These are phyloP conservation scores for Prunella vulgaris DNA, from an alignment of 257 asterid species.

Conservation along the genomic window DNA sequence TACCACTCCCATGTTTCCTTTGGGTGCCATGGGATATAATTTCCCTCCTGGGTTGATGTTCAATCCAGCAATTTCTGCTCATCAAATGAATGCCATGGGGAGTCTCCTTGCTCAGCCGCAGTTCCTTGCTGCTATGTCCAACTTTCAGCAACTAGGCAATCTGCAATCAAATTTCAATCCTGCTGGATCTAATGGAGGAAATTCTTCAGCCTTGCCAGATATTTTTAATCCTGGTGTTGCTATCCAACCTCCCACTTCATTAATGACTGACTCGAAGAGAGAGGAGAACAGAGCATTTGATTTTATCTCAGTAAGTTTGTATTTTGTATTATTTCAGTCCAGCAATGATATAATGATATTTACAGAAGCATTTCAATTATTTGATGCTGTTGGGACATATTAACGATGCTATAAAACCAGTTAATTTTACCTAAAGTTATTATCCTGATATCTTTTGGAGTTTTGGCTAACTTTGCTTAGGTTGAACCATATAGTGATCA, in stretches of 20 bases:
- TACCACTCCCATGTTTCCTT: conserved; percentile 52
- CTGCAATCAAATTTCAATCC: conserved; percentile 44
- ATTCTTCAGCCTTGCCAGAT: conserved; percentile 67
- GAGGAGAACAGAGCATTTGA: conserved; percentile 90
- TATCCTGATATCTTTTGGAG: neutral
- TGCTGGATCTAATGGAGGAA: conserved; percentile 46
- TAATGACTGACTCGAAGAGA: conserved; percentile 69
- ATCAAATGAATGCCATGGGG: conserved; percentile 60
- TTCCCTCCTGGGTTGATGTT: conserved; percentile 59
- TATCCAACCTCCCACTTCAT: conserved; percentile 69
- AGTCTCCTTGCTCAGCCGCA: conserved; percentile 78
- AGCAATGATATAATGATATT: conserved; percentile 7
- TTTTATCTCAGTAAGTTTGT: conserved; percentile 80
- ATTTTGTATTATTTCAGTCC: conserved; percentile 12
- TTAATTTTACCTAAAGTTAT: neutral
- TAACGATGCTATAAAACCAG: conserved; percentile 8
- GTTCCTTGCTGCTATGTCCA: conserved; percentile 80
- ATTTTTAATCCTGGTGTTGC: conserved; percentile 69
- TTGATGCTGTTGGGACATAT: neutral
- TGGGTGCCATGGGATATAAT: conserved; percentile 61
- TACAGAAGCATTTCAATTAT: neutral
- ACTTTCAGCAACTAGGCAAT: conserved; percentile 76
- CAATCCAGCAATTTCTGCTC: conserved; percentile 67
- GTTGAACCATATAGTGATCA: neutral
- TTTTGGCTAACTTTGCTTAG: neutral